Evolutionary conservation across 345 rosid species (phyloP).

Genomic region (Microthlaspi erraticum): DNA sequence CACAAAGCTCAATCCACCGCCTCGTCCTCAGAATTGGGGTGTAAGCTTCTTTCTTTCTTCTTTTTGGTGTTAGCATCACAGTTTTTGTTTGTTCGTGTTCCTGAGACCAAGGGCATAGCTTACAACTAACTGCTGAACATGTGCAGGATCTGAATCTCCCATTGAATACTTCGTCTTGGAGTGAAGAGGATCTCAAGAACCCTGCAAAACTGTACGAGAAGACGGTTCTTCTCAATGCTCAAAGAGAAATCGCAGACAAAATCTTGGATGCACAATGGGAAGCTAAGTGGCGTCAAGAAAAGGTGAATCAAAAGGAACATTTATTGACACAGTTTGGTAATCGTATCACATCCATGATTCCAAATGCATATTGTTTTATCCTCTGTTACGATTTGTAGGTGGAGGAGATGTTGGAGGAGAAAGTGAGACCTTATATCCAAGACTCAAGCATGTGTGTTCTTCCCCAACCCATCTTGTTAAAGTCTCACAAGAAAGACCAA

Average conservation of each 20-base stretch:
- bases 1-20: conserved; percentile 73
- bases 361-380: neutral
- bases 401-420: conserved; percentile 82
- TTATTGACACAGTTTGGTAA: neutral
- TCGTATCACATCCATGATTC: conserved; percentile 3
- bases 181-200: conserved; percentile 83
- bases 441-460: conserved; percentile 56
- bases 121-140: conserved; percentile 31
- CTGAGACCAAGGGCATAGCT: neutral
- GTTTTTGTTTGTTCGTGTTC: neutral
- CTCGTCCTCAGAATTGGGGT: conserved; percentile 92
- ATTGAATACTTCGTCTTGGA: conserved; percentile 80
- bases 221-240: conserved; percentile 94
- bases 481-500: conserved; percentile 53
- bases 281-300: conserved; percentile 88
- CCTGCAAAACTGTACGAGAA: conserved; percentile 83
- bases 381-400: conserved; percentile 50
- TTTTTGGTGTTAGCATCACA: conserved; percentile 16
- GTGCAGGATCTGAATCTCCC: conserved; percentile 86
- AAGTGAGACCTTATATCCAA: conserved; percentile 73
- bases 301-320: conserved; percentile 51
- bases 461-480: conserved; percentile 65
- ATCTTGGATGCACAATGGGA: conserved; percentile 92
- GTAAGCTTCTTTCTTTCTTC: conserved; percentile 50
- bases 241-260: conserved; percentile 83